These are phyloP conservation scores for Penicillium decumbens DNA, from an alignment of 2,329 filamentous ascomycete species.

Conservation along the genomic window DNA sequence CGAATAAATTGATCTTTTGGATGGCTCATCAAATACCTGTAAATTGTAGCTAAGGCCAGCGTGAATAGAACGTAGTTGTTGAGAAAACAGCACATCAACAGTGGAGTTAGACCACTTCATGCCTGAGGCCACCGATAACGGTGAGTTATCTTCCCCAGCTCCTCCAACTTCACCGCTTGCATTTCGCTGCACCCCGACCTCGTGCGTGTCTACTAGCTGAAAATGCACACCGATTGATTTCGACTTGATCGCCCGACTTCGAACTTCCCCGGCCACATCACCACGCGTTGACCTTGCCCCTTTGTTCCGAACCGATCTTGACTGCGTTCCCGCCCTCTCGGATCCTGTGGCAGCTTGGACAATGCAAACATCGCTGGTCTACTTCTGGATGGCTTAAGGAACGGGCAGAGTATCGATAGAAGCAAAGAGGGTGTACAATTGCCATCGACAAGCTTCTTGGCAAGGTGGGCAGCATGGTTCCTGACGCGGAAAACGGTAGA, in stretches of 20 bases:
- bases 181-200: slow-evolving; percentile 2
- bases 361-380: slow-evolving; percentile 3
- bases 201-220: not conserved
- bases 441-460: not conserved
- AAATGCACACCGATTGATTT: not conserved
- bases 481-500: slow-evolving; percentile 1
- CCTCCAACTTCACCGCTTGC: not conserved
- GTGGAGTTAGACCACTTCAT: not conserved
- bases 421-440: not conserved
- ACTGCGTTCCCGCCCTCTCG: not conserved
- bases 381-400: not conserved
- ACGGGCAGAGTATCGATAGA: not conserved
- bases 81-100: not conserved
- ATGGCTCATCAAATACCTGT: not conserved
- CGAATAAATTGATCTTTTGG: not conserved
- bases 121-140: slow-evolving; percentile 5
- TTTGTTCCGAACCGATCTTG: slow-evolving; percentile 1
- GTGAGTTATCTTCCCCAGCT: slow-evolving; percentile 11
- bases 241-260: not conserved
- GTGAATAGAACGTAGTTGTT: not conserved
- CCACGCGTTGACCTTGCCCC: not conserved
- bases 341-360: not conserved
- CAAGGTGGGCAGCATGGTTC: slow-evolving; percentile 4
- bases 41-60: not conserved
- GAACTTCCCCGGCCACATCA: not conserved